Percentiles rank a stretch among this genome's conserved stretches.
These are phyloP conservation scores for Geotrichum cucujoidarum DNA, from an alignment of 1,139 yeast genomes.

Conservation along the genomic window DNA sequence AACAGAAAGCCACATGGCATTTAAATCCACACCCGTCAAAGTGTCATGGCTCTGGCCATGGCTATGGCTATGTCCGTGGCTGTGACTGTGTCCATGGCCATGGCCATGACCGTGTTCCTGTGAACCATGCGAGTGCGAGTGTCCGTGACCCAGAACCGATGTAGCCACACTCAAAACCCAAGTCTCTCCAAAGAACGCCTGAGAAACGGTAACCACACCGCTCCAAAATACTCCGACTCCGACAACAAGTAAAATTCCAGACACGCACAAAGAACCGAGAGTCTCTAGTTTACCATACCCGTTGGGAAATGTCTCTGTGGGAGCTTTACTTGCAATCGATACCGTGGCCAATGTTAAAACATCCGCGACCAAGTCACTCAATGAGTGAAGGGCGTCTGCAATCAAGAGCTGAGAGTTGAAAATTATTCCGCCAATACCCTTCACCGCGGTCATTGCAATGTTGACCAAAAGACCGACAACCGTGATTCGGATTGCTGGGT, in stretches of 20 bases:
- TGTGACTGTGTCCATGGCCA: conserved; percentile 38
- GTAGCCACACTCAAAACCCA: conserved; percentile 41
- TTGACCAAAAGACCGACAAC: conserved; percentile 85
- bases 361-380: conserved; percentile 86
- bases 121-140: conserved; percentile 43
- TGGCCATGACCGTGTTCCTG: neutral
- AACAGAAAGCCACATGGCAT: conserved; percentile 94
- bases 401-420: conserved; percentile 92
- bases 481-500: conserved; percentile 90
- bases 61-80: conserved; percentile 44
- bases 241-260: conserved; percentile 75
- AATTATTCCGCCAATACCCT: conserved; percentile 81
- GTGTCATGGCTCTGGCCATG: conserved; percentile 24
- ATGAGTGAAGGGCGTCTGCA: conserved; percentile 92
- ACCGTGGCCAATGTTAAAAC: conserved; percentile 85
- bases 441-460: conserved; percentile 77
- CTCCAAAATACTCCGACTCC: conserved; percentile 92
- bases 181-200: conserved; percentile 36
- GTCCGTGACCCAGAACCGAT: conserved; percentile 39
- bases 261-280: conserved; percentile 82
- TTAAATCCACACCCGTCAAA: conserved; percentile 45
- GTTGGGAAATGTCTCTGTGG: conserved; percentile 63
- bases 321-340: conserved; percentile 64
- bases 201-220: conserved; percentile 64
- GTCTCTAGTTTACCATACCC: conserved; percentile 95